Conservation (phyloP, 495 filamentous ascomycete species). For the Rhypophila decipiens region DNA sequence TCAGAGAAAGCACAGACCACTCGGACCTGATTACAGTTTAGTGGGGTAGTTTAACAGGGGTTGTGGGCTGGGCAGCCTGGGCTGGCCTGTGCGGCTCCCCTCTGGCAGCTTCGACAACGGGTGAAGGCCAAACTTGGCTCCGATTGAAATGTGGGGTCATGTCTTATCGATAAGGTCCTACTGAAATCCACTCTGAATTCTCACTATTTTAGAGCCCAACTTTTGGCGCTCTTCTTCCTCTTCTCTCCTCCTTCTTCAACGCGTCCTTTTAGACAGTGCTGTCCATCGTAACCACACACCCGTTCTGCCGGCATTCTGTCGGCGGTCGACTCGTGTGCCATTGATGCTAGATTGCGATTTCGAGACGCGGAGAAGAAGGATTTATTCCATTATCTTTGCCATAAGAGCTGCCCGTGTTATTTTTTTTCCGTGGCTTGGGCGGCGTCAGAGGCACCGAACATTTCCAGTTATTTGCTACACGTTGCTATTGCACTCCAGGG, state of each 20-base stretch:
- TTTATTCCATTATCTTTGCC: constrained; percentile 52
- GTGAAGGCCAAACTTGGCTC: constrained; percentile 19
- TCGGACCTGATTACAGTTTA: not conserved
- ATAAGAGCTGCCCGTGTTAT: constrained; percentile 94
- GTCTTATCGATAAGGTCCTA: not conserved
- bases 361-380: constrained; percentile 70
- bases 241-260: constrained; percentile 50
- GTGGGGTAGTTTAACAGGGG: too few species aligned
- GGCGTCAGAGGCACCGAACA: constrained; percentile 89
- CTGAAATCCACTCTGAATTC: not conserved
- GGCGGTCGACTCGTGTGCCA: constrained; percentile 47
- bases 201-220: not conserved
- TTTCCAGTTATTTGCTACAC: constrained; percentile 12
- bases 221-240: constrained; percentile 14
- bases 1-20: constrained; percentile 6
- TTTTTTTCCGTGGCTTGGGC: constrained; percentile 68
- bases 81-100: not conserved
- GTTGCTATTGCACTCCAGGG: too few species aligned
- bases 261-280: constrained; percentile 85
- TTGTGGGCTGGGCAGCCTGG: not conserved
- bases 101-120: constrained; percentile 1
- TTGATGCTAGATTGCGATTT: constrained; percentile 76
- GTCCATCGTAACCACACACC: constrained; percentile 56
- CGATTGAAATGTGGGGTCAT: constrained; percentile 7
- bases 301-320: constrained; percentile 61